Conservation (phyloP, 2,329 filamentous ascomycete genomes). For the Aureobasidium lini region DNA sequence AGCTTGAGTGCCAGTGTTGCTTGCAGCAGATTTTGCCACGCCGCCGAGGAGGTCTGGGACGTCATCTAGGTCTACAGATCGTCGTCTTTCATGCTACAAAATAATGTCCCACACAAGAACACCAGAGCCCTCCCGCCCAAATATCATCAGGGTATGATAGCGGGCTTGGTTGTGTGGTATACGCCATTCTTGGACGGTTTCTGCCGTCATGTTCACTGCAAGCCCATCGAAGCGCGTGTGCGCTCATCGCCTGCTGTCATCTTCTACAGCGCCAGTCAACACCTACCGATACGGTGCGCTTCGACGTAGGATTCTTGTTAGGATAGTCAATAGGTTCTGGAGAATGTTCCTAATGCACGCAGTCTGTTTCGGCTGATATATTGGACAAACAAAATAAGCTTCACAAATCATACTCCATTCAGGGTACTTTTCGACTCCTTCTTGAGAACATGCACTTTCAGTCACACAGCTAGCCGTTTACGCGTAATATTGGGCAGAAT, state of each 20-base stretch:
- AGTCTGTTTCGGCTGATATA: neutral
- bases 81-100: neutral
- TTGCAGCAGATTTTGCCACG: slow-evolving; percentile 99
- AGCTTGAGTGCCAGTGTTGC: slow-evolving; percentile 95
- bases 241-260: neutral
- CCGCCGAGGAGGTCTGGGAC: slow-evolving; percentile 92
- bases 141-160: too few relatives aligned
- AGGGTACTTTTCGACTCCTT: too few relatives aligned
- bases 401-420: neutral
- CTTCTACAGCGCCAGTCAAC: neutral
- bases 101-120: neutral
- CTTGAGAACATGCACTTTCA: neutral
- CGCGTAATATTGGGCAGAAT: neutral
- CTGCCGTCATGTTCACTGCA: neutral
- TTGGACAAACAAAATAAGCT: neutral
- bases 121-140: neutral
- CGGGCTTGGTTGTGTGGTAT: neutral
- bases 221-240: neutral
- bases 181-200: neutral
- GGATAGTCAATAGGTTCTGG: neutral
- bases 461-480: neutral
- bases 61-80: slow-evolving; percentile 59
- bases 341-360: neutral
- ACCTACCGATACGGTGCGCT: neutral
- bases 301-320: neutral